Evolutionary conservation across 106 monocot species (phyloP).

Genomic region (Agapanthus africanus): DNA sequence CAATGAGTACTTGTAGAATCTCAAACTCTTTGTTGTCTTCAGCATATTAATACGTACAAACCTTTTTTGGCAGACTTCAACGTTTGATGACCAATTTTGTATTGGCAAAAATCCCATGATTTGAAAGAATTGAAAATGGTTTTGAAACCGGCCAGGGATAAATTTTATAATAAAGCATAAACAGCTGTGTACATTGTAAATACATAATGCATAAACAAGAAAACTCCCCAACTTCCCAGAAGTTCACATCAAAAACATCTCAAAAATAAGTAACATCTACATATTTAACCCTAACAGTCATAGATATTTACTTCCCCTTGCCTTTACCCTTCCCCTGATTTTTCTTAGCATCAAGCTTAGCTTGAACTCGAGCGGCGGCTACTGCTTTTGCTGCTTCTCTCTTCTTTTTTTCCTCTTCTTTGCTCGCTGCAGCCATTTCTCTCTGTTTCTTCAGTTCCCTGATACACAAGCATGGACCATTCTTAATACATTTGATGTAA

Average conservation of each 20-base stretch:
- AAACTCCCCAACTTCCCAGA: neutral
- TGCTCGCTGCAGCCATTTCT: constrained; percentile 62
- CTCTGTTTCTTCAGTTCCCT: constrained; percentile 96
- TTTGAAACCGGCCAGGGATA: too few relatives aligned
- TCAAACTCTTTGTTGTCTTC: too few relatives aligned
- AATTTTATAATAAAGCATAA: too few relatives aligned
- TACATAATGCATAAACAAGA: constrained; percentile 1
- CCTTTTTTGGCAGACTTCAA: too few relatives aligned
- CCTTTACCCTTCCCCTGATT: constrained; percentile 81
- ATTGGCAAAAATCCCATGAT: too few relatives aligned
- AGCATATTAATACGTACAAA: too few relatives aligned
- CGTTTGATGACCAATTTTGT: too few relatives aligned
- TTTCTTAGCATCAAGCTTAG: constrained; percentile 95
- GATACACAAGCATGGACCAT: too few relatives aligned
- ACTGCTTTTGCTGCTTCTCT: constrained; percentile 98
- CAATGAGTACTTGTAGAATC: too few relatives aligned
- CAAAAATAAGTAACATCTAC: neutral
- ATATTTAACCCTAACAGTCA: neutral
- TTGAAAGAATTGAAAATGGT: too few relatives aligned
- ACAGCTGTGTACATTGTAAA: too few relatives aligned
- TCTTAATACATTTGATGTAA: too few relatives aligned
- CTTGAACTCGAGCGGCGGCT: constrained; percentile 91
- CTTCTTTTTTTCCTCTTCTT: constrained; percentile 91
- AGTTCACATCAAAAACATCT: constrained; percentile 2
- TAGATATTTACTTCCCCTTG: constrained; percentile 56